Conservation (phyloP, 2,329 filamentous ascomycete species). For the Pezicula neosporulosa region DNA sequence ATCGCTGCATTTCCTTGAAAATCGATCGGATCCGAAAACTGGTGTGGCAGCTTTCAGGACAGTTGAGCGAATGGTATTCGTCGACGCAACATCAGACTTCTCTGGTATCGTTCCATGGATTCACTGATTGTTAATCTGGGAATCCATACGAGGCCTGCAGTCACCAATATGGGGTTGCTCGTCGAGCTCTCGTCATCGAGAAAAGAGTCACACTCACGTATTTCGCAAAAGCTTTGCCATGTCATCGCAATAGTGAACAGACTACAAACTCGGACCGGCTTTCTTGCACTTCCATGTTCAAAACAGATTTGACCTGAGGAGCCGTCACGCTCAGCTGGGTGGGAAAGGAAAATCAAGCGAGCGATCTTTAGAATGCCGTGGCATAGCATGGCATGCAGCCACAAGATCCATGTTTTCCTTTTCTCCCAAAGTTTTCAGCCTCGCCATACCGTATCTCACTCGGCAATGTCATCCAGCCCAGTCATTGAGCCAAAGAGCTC, state of each 20-base stretch:
- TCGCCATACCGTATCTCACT: too few relatives aligned
- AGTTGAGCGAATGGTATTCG: background rate
- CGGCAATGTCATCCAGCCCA: too few relatives aligned
- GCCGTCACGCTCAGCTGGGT: background rate
- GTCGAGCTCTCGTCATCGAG: background rate
- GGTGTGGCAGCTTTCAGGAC: background rate
- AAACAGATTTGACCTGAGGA: background rate
- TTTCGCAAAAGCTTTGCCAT: background rate
- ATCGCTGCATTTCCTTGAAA: background rate
- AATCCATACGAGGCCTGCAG: constrained; percentile 1
- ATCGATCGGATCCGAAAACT: background rate
- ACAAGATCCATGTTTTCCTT: background rate
- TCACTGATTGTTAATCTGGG: background rate
- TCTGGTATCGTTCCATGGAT: background rate
- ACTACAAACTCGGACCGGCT: background rate
- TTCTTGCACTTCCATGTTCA: background rate
- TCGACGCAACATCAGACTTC: background rate
- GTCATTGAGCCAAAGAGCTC: too few relatives aligned
- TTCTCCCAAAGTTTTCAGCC: background rate
- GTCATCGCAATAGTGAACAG: background rate
- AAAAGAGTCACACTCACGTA: background rate
- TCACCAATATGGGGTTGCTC: background rate
- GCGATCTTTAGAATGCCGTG: background rate
- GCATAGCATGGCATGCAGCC: background rate
- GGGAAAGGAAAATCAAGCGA: background rate